Percentiles rank a stretch among this genome's conserved stretches.
phyloP scores from a whole-genome alignment of 2,329 filamentous ascomycete species.

The Colletotrichum horii region DNA sequence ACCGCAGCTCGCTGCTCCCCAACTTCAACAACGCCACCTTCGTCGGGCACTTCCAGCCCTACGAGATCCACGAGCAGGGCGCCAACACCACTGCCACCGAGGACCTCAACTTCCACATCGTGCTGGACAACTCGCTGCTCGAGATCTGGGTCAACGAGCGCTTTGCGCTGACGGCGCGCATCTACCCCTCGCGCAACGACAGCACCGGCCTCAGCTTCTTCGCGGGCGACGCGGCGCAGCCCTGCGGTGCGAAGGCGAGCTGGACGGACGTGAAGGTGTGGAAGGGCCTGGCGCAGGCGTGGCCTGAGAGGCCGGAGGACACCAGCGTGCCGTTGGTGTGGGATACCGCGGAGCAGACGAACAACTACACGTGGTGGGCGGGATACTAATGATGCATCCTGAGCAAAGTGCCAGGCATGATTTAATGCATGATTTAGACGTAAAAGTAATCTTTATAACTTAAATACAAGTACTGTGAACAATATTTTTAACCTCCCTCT shows the following conservation, averaged over 20 bases:
- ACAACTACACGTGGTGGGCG: constrained; percentile 20
- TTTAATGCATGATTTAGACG: not conserved
- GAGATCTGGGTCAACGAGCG: constrained; percentile 24
- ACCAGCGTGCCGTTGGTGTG: constrained; percentile 13
- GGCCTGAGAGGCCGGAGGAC: constrained; percentile 20
- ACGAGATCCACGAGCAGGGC: not conserved
- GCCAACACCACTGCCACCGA: not conserved
- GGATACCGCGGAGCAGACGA: constrained; percentile 19
- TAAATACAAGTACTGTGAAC: not conserved
- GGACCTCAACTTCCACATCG: constrained; percentile 17
- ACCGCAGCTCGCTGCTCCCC: constrained; percentile 19
- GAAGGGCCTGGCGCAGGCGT: constrained; percentile 16
- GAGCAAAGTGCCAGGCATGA: not conserved
- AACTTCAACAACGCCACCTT: constrained; percentile 21
- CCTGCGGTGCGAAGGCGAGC: not conserved
- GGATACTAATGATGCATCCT: constrained; percentile 8
- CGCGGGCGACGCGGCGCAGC: not conserved
- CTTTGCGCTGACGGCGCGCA: constrained; percentile 20
- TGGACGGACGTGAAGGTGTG: constrained; percentile 19
- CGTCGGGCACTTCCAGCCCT: constrained; percentile 20
- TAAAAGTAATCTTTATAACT: not conserved
- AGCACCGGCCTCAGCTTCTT: constrained; percentile 22
- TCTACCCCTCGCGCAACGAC: constrained; percentile 22
- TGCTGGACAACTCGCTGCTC: constrained; percentile 20
- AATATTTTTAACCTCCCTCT: not conserved